Evolutionary conservation across 257 asterid genomes (phyloP).

Genomic region (Nicotiana attenuata): DNA sequence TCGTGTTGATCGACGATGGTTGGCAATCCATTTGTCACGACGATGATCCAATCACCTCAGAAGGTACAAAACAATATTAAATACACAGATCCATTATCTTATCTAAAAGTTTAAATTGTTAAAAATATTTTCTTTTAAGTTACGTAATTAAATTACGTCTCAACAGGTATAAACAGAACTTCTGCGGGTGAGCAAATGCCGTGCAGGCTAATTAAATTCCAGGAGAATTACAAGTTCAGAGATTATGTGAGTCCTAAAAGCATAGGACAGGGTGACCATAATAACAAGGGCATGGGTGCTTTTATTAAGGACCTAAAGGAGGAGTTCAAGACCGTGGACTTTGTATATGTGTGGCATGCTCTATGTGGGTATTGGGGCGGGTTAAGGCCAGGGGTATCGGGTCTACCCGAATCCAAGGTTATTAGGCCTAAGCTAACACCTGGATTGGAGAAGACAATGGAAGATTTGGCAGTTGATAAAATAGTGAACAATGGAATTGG

Average conservation of each 20-base stretch:
- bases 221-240: constrained; percentile 76
- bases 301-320: constrained; percentile 66
- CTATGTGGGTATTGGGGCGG: constrained; percentile 99
- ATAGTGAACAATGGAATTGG: constrained; percentile 90
- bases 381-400: constrained; percentile 47
- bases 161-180: constrained; percentile 43
- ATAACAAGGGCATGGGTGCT: constrained; percentile 66
- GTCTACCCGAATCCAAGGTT: constrained; percentile 61
- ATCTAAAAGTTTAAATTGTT: background rate
- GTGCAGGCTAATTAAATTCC: constrained; percentile 64
- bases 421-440: constrained; percentile 65
- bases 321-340: constrained; percentile 52
- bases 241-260: constrained; percentile 56
- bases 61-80: constrained; percentile 31
- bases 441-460: constrained; percentile 81
- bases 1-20: constrained; percentile 84
- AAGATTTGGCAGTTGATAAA: constrained; percentile 90
- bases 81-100: background rate
- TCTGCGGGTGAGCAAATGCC: constrained; percentile 99
- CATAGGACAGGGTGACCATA: constrained; percentile 28
- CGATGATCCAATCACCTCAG: constrained; percentile 65
- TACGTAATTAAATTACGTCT: background rate
- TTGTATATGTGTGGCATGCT: constrained; percentile 94
- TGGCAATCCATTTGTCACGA: constrained; percentile 97
- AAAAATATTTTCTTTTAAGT: background rate